Base-by-base conservation (phyloP, 129 eudicot species). In the Flaveria ramosissima region DNA sequence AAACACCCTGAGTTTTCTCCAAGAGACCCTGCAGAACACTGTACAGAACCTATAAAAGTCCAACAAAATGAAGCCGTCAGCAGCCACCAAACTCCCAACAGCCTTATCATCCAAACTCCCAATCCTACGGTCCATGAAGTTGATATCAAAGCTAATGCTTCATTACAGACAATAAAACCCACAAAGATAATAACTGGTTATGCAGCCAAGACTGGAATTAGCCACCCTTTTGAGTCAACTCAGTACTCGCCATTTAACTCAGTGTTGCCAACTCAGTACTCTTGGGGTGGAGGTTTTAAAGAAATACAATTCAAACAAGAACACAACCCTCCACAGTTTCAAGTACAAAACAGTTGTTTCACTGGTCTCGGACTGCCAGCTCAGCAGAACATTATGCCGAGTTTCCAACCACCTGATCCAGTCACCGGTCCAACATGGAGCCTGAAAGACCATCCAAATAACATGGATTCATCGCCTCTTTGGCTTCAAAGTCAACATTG, bases 271-370 rank as follows among this genome's bases (percentile, higher is more conserved):
- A 70, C 78, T 26, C 90, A 79, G 64, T 87, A 76, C 74, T 76
- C 90, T 10, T 85, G 92, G 89, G 60, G 68, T 63, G 70, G 73
- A 68, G 81, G 72, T 72, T 76, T 55, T 27, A 79, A 80, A 16
- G 82, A 86, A 19, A 27, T 77, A 51, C 93, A 89, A 43, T 84
- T 77, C 83, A 80, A 81, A 68, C 87, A 78, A 79, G 97, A 87
- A 67, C 71, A 41, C 20, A 77, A 84, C 61, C 82, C 69, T 63
- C 69, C 80, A 10, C 85, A 75, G 21, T 72, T 76, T 64, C 88
- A 80, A 36, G 73, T 72, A 41, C 79, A 80, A 69, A 77, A 70
- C 61, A 74, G 81, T 32, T 79, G 82, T 47, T 79, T 84, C 74
- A 79, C 72, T 64, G 80, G 76, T 66, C 69, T 74, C 39, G 72